Percentiles rank a stretch among this genome's conserved stretches.
These are phyloP conservation scores for Excoecaria cochinchinensis DNA, from an alignment of 345 rosid genomes.

Conservation along the genomic window DNA sequence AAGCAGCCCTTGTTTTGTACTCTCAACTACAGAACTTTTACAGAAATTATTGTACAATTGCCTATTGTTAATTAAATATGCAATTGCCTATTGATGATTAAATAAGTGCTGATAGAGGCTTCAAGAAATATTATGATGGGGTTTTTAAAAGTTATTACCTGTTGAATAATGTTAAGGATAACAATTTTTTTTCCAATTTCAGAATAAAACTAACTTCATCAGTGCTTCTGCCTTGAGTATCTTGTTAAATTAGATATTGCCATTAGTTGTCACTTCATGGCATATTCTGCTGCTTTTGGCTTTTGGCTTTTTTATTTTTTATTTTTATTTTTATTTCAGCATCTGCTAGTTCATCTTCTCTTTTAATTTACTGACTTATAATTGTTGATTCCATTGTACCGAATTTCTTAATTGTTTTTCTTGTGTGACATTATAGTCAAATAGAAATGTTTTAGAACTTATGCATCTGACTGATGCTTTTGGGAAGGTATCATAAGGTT, in stretches of 20 bases:
- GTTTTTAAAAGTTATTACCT: not conserved
- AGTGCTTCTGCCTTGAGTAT: not conserved
- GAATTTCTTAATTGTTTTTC: not conserved
- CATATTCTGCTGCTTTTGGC: not conserved
- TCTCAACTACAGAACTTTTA: not conserved
- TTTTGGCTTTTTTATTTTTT: too few species aligned
- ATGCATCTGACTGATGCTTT: not conserved
- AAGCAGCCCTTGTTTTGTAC: not conserved
- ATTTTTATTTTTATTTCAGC: not conserved
- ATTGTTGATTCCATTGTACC: not conserved
- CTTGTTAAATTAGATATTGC: not conserved
- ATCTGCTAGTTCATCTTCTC: not conserved
- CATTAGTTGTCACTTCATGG: not conserved
- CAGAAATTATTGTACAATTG: not conserved
- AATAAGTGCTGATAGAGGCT: not conserved
- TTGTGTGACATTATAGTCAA: not conserved
- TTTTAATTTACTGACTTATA: not conserved
- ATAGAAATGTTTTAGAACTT: not conserved
- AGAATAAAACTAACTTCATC: not conserved
- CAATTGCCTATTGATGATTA: not conserved
- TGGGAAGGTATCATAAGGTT: not conserved
- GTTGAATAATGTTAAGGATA: not conserved
- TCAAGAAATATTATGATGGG: not conserved
- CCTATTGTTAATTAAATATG: not conserved
- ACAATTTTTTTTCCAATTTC: not conserved